Percentiles rank a stretch among this genome's conserved stretches.
These are phyloP conservation scores for Posidonia australis DNA, from an alignment of 106 monocot genomes.

Conservation along the genomic window DNA sequence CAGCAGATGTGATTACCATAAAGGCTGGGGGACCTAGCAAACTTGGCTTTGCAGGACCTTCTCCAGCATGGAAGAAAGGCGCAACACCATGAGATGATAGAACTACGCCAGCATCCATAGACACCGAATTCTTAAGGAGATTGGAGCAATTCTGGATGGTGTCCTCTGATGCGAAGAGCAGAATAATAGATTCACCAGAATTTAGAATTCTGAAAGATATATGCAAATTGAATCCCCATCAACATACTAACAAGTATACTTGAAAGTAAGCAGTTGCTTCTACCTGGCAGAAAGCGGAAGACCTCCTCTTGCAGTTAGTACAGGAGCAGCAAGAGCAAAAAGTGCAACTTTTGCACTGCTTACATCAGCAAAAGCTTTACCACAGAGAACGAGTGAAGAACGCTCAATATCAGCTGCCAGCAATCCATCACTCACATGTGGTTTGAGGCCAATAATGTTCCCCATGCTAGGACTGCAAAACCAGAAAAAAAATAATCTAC, in stretches of 20 bases:
- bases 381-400: constrained; percentile 74
- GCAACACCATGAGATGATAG: constrained; percentile 43
- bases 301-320: constrained; percentile 69
- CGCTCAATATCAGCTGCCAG: constrained; percentile 72
- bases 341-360: constrained; percentile 48
- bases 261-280: not conserved
- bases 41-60: constrained; percentile 5
- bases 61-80: constrained; percentile 40
- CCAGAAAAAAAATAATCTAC: not conserved
- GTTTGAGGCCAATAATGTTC: constrained; percentile 41
- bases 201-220: constrained; percentile 41
- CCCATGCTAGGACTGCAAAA: constrained; percentile 30
- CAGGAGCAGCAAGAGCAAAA: constrained; percentile 65
- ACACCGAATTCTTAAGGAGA: constrained; percentile 28
- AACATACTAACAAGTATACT: not conserved
- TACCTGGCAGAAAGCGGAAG: constrained; percentile 72
- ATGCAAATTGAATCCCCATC: not conserved
- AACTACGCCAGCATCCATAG: constrained; percentile 45
- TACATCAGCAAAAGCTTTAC: constrained; percentile 70
- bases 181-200: constrained; percentile 44
- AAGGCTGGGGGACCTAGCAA: constrained; percentile 34
- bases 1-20: constrained; percentile 53
- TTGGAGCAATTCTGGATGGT: constrained; percentile 29
- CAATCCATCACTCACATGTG: constrained; percentile 40
- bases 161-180: constrained; percentile 62